These are phyloP conservation scores for Urochloa ruziziensis DNA, from an alignment of 176 grass and related monocot species.

Conservation along the genomic window DNA sequence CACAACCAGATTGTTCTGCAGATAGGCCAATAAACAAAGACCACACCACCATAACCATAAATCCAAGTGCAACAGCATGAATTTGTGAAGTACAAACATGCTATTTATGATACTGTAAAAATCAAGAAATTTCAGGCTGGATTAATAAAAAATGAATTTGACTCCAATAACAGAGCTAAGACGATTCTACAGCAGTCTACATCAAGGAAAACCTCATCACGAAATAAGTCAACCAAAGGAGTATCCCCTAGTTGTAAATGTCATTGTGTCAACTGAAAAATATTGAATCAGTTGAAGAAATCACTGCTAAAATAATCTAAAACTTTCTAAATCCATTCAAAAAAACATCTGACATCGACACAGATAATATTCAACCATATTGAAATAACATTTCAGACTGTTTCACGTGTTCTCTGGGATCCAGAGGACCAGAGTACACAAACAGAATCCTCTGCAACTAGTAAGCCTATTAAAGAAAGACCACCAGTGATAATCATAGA, in stretches of 20 bases:
- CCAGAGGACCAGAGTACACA: not conserved
- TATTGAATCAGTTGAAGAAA: not conserved
- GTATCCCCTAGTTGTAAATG: not conserved
- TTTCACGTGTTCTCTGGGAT: not conserved
- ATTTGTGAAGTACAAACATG: not conserved
- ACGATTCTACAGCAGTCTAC: not conserved
- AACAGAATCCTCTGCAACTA: not conserved
- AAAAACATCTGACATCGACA: not conserved
- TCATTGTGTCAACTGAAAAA: not conserved
- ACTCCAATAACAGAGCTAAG: not conserved
- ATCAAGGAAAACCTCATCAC: not conserved
- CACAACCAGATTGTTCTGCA: not conserved
- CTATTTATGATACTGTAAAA: constrained; percentile 55
- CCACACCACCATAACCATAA: not conserved
- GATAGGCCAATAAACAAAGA: constrained; percentile 6
- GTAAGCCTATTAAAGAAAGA: constrained; percentile 1
- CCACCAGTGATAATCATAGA: not conserved
- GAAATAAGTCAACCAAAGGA: not conserved
- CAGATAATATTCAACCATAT: not conserved
- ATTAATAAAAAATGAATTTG: not conserved
- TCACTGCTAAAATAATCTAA: not conserved
- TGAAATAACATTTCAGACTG: not conserved
- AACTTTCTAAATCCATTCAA: not conserved
- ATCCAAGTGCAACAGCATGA: not conserved
- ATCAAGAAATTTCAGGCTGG: not conserved